phyloP scores from a whole-genome alignment of 164 flowering plant species.

The Santalum album region DNA sequence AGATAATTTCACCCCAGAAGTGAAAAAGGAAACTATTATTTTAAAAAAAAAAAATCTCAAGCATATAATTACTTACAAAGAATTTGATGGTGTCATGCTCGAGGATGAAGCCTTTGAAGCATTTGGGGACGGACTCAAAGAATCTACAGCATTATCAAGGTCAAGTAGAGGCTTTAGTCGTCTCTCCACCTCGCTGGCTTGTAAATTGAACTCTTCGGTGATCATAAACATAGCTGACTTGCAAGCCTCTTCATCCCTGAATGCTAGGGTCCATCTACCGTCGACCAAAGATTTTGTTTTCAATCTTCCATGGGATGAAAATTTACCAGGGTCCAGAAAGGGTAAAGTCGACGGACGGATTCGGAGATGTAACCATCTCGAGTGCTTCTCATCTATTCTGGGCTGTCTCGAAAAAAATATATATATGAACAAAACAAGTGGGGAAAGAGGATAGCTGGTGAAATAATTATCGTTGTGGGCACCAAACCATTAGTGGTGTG shows the following conservation, averaged over 20 bases:
- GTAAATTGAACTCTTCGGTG: constrained; percentile 51
- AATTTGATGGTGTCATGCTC: constrained; percentile 16
- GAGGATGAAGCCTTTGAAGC: constrained; percentile 17
- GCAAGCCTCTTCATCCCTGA: constrained; percentile 73
- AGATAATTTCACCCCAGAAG: constrained; percentile 20
- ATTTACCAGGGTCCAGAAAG: constrained; percentile 38
- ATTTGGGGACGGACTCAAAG: constrained; percentile 8
- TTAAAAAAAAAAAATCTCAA: constrained; percentile 5
- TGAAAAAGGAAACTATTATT: constrained; percentile 15
- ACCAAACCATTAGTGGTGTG: no score
- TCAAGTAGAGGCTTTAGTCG: constrained; percentile 59
- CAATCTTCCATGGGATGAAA: constrained; percentile 22
- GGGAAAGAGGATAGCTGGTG: not conserved
- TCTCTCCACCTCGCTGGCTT: constrained; percentile 59
- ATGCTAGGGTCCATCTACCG: constrained; percentile 96
- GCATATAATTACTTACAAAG: constrained; percentile 14
- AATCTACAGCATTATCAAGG: constrained; percentile 25
- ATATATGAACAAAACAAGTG: no score
- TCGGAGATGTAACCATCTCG: constrained; percentile 85
- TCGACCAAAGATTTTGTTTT: constrained; percentile 67
- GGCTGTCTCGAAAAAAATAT: constrained; percentile 53
- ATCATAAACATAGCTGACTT: constrained; percentile 64
- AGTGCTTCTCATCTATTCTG: constrained; percentile 71
- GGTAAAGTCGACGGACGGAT: constrained; percentile 84
- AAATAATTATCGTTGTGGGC: no score